These are phyloP conservation scores for Suillus occidentalis DNA, from an alignment of 768 basidiomycete genomes.

Conservation along the genomic window DNA sequence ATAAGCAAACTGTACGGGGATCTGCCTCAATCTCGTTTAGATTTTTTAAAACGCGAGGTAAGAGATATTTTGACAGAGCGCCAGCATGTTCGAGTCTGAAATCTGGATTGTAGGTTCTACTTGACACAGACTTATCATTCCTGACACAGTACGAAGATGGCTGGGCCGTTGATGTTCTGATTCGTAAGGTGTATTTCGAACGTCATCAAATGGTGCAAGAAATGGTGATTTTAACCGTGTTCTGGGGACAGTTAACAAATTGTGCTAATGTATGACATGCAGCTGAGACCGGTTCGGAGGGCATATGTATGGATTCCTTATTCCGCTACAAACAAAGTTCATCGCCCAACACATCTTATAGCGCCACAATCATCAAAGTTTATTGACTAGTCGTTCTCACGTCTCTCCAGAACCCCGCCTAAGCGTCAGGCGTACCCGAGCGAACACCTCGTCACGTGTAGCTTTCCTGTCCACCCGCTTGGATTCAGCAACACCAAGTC, in stretches of 20 bases:
- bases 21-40: constrained; percentile 1
- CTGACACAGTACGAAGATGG: not conserved
- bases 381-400: not conserved
- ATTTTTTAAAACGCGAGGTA: constrained; percentile 1
- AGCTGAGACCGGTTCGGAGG: not conserved
- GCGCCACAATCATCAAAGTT: not conserved
- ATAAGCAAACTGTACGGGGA: not conserved
- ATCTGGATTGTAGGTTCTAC: not conserved
- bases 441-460: not conserved
- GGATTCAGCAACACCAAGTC: constrained; percentile 2
- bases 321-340: not conserved
- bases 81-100: not conserved
- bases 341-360: not conserved
- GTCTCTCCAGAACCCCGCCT: not conserved
- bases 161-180: not conserved
- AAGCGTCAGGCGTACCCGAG: not conserved
- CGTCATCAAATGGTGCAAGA: not conserved
- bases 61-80: not conserved
- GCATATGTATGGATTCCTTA: not conserved
- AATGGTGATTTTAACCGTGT: not conserved
- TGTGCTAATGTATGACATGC: not conserved
- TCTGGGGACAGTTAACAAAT: not conserved
- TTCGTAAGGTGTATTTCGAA: not conserved
- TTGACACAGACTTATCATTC: not conserved
- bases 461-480: not conserved